phyloP scores from a whole-genome alignment of 1,139 yeast genomes.

The Yamadazyma sp. region DNA sequence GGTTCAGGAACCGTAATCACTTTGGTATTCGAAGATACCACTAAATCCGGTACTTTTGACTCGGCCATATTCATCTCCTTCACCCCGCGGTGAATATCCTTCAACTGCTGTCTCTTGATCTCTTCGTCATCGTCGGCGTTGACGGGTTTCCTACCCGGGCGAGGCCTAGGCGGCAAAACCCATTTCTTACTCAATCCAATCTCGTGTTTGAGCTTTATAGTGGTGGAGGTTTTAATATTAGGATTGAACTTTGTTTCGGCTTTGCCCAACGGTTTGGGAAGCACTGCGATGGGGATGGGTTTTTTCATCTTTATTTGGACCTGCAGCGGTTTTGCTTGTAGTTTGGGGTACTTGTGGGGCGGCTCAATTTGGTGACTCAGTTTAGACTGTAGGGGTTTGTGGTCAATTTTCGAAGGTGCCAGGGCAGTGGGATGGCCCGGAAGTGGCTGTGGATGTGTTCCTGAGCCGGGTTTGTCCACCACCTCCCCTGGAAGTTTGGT shows the following conservation, averaged over 20 bases:
- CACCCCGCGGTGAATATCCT: slow-evolving; percentile 9
- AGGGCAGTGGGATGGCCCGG: not conserved
- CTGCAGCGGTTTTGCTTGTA: slow-evolving; percentile 32
- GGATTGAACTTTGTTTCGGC: slow-evolving; percentile 15
- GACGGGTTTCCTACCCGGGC: slow-evolving; percentile 56
- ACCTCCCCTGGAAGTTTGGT: not conserved
- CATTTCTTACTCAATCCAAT: slow-evolving; percentile 46
- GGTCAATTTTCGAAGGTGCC: not conserved
- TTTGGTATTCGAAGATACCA: not conserved
- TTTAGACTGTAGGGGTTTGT: not conserved
- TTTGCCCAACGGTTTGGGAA: slow-evolving; percentile 23
- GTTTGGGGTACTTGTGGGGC: slow-evolving; percentile 32
- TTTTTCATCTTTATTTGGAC: slow-evolving; percentile 21
- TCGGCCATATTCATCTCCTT: slow-evolving; percentile 9
- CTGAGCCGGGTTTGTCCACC: not conserved
- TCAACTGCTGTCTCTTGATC: slow-evolving; percentile 4
- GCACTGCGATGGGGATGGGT: slow-evolving; percentile 24
- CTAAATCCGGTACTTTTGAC: not conserved
- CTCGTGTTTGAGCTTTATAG: slow-evolving; percentile 11
- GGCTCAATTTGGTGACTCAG: slow-evolving; percentile 1
- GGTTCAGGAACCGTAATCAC: no score
- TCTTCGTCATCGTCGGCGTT: slow-evolving; percentile 16
- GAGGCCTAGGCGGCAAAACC: slow-evolving; percentile 66
- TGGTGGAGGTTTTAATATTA: slow-evolving; percentile 9
- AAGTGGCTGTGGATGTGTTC: not conserved